Evolutionary conservation across 2,329 filamentous ascomycete genomes (phyloP).

Genomic region (Xylaria polymorpha): DNA sequence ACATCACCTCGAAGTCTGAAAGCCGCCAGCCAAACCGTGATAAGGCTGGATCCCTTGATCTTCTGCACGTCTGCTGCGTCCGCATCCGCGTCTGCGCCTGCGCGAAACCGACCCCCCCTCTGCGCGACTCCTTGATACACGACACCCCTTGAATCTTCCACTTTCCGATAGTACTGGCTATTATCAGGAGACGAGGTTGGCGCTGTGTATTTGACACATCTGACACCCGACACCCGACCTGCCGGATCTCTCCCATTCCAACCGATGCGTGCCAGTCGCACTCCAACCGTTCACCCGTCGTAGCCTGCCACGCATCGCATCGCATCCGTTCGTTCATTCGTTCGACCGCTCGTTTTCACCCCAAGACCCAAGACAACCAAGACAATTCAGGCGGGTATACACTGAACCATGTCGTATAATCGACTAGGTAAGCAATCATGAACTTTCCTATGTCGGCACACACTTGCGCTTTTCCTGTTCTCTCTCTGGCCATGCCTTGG

Average conservation of each 20-base stretch:
- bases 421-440: slow-evolving; percentile 71
- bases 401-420: slow-evolving; percentile 74
- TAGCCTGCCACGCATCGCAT: slow-evolving; percentile 35
- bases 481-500: not conserved
- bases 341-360: slow-evolving; percentile 25
- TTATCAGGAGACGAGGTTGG: slow-evolving; percentile 28
- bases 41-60: slow-evolving; percentile 26
- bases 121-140: slow-evolving; percentile 36
- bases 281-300: slow-evolving; percentile 29
- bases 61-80: slow-evolving; percentile 6
- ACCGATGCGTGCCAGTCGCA: slow-evolving; percentile 35
- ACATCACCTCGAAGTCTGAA: slow-evolving; percentile 15
- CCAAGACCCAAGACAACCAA: slow-evolving; percentile 14
- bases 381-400: slow-evolving; percentile 31
- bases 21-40: slow-evolving; percentile 16
- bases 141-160: slow-evolving; percentile 3
- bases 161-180: slow-evolving; percentile 29
- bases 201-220: slow-evolving; percentile 21
- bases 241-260: slow-evolving; percentile 33
- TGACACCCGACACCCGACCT: slow-evolving; percentile 13
- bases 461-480: slow-evolving; percentile 36
- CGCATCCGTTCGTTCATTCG: slow-evolving; percentile 27
- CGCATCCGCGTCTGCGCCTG: not conserved
- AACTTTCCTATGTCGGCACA: slow-evolving; percentile 34
- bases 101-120: slow-evolving; percentile 18